phyloP scores from a whole-genome alignment of 2,329 filamentous ascomycete genomes.

The Nemania sp. region DNA sequence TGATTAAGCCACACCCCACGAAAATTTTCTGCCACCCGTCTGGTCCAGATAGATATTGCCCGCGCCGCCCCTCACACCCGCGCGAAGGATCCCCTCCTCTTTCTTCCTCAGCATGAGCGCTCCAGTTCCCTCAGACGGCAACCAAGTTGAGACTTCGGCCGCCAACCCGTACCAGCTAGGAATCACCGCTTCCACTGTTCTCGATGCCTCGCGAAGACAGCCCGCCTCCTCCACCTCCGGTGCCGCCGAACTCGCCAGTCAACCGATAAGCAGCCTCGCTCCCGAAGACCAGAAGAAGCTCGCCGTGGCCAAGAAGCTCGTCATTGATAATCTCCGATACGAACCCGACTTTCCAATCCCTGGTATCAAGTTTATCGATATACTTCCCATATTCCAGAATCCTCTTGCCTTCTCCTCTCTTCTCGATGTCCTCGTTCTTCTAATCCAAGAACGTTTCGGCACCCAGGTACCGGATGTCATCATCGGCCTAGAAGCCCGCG shows the following conservation, averaged over 20 bases:
- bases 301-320: slow-evolving; percentile 58
- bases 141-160: slow-evolving; percentile 53
- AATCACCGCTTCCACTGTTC: slow-evolving; percentile 51
- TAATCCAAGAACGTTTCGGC: slow-evolving; percentile 74
- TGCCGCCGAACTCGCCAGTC: slow-evolving; percentile 74
- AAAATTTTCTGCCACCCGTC: slow-evolving; percentile 41
- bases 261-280: slow-evolving; percentile 66
- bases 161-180: slow-evolving; percentile 50
- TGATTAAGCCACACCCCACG: slow-evolving; percentile 51
- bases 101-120: slow-evolving; percentile 54
- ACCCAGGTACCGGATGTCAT: slow-evolving; percentile 83
- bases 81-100: slow-evolving; percentile 46
- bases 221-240: slow-evolving; percentile 70
- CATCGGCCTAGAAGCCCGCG: slow-evolving; percentile 91
- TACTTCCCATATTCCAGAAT: slow-evolving; percentile 93
- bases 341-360: slow-evolving; percentile 92
- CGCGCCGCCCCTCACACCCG: slow-evolving; percentile 46
- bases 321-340: slow-evolving; percentile 78
- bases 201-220: slow-evolving; percentile 74
- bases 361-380: slow-evolving; percentile 97
- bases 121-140: slow-evolving; percentile 52
- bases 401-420: slow-evolving; percentile 79
- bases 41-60: slow-evolving; percentile 46
- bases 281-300: slow-evolving; percentile 49
- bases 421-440: slow-evolving; percentile 85